Evolutionary conservation across 2,329 filamentous ascomycete species (phyloP).

Genomic region (Pseudogymnoascus sp.): DNA sequence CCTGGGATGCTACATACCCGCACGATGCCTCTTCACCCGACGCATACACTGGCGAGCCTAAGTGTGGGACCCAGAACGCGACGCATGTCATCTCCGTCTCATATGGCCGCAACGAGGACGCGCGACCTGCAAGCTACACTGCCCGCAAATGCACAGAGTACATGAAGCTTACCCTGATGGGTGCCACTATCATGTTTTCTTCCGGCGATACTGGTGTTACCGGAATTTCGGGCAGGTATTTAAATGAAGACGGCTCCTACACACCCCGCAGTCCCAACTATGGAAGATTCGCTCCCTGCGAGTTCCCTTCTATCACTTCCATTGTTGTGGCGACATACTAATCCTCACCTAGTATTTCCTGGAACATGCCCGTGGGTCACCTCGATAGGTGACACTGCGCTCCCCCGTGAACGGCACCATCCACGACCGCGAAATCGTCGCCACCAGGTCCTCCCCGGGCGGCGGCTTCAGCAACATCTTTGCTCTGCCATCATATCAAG

Average conservation of each 20-base stretch:
- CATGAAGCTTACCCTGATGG: no score
- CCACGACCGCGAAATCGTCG: slow-evolving; percentile 19
- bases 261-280: slow-evolving; percentile 16
- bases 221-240: no score
- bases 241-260: slow-evolving; percentile 3
- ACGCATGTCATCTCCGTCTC: no score
- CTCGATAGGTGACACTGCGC: slow-evolving; percentile 54
- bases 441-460: slow-evolving; percentile 34
- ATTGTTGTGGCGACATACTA: background rate
- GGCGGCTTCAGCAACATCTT: slow-evolving; percentile 45
- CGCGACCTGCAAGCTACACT: no score
- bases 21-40: slow-evolving; percentile 29
- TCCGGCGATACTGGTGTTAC: no score
- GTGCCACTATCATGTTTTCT: no score
- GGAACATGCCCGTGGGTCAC: slow-evolving; percentile 63
- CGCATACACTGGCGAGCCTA: slow-evolving; percentile 33
- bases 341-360: slow-evolving; percentile 50
- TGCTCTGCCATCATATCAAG: slow-evolving; percentile 25
- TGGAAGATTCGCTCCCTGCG: slow-evolving; percentile 20
- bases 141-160: no score
- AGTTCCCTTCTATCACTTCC: background rate
- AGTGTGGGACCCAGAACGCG: no score
- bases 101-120: no score
- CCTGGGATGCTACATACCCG: slow-evolving; percentile 31
- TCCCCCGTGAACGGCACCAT: slow-evolving; percentile 31